phyloP scores from a whole-genome alignment of 768 basidiomycete genomes.

The Zangia roseola region DNA sequence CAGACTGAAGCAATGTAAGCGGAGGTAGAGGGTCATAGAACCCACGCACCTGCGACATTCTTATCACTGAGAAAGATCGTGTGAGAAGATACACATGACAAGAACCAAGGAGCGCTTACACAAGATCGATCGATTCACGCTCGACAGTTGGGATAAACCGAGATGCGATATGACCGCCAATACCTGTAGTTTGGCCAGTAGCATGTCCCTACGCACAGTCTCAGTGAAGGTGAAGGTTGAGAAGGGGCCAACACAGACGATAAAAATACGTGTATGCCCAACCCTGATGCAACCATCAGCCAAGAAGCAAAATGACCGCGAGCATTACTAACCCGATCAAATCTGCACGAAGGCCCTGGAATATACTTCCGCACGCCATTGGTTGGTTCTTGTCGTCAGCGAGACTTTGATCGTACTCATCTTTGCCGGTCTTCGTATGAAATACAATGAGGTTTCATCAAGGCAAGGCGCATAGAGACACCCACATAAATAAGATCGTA shows the following conservation, averaged over 20 bases:
- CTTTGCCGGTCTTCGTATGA: constrained; percentile 65
- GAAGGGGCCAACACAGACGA: constrained; percentile 46
- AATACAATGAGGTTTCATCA: constrained; percentile 19
- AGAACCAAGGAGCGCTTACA: constrained; percentile 45
- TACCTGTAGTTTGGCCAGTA: constrained; percentile 89
- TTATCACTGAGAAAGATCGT: constrained; percentile 57
- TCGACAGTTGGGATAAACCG: constrained; percentile 96
- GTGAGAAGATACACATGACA: background rate
- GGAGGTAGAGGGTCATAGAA: background rate
- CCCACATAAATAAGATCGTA: constrained; percentile 77
- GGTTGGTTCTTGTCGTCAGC: constrained; percentile 63
- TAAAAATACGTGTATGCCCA: constrained; percentile 79
- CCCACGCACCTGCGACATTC: constrained; percentile 64
- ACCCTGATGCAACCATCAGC: constrained; percentile 39
- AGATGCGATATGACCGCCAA: constrained; percentile 67
- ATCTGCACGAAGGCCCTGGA: constrained; percentile 84
- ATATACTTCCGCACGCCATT: constrained; percentile 71
- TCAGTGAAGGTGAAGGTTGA: constrained; percentile 3
- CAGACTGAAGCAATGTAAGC: constrained; percentile 49
- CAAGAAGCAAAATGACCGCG: background rate
- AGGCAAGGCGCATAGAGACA: background rate
- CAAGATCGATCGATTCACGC: constrained; percentile 87
- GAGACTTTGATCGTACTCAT: constrained; percentile 72
- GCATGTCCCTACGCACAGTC: constrained; percentile 67
- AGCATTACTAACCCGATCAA: constrained; percentile 64